Conservation (phyloP, 2,329 filamentous ascomycete species). For the Waltergamsia citrina region DNA sequence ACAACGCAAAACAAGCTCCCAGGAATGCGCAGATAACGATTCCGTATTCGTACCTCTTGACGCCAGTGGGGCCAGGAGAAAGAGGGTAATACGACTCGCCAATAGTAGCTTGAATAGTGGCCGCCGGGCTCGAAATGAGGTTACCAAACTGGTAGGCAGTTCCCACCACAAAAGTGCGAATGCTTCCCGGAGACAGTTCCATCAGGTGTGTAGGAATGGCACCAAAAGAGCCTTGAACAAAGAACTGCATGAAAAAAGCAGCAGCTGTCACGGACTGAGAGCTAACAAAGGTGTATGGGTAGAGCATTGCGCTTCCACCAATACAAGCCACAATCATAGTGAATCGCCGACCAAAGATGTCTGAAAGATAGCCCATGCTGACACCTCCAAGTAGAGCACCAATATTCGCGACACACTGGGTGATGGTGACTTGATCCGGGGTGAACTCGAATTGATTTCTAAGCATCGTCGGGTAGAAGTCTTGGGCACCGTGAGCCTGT, state of each 20-base stretch:
- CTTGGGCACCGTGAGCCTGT: constrained; percentile 55
- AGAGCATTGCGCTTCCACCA: constrained; percentile 66
- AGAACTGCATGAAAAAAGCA: constrained; percentile 74
- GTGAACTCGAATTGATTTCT: constrained; percentile 43
- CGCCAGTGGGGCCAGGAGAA: constrained; percentile 37
- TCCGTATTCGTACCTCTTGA: constrained; percentile 61
- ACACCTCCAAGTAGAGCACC: constrained; percentile 63
- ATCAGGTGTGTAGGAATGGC: constrained; percentile 66
- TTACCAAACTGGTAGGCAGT: constrained; percentile 72
- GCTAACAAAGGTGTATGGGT: constrained; percentile 69
- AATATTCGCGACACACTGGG: constrained; percentile 62
- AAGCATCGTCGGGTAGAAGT: constrained; percentile 52
- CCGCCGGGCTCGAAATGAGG: constrained; percentile 57
- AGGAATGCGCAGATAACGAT: constrained; percentile 88
- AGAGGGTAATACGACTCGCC: constrained; percentile 70
- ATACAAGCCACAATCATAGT: constrained; percentile 57
- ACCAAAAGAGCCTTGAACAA: constrained; percentile 56
- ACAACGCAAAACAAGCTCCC: constrained; percentile 65
- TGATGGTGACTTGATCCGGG: constrained; percentile 53
- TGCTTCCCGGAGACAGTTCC: constrained; percentile 61
- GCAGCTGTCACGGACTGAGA: constrained; percentile 60
- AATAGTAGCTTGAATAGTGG: constrained; percentile 67
- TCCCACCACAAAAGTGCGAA: constrained; percentile 62
- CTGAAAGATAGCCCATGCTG: constrained; percentile 55
- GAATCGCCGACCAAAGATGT: constrained; percentile 60